Percentiles rank a stretch among this genome's conserved stretches.
phyloP scores from a whole-genome alignment of 768 basidiomycete species.

The Tulasnella sp. region DNA sequence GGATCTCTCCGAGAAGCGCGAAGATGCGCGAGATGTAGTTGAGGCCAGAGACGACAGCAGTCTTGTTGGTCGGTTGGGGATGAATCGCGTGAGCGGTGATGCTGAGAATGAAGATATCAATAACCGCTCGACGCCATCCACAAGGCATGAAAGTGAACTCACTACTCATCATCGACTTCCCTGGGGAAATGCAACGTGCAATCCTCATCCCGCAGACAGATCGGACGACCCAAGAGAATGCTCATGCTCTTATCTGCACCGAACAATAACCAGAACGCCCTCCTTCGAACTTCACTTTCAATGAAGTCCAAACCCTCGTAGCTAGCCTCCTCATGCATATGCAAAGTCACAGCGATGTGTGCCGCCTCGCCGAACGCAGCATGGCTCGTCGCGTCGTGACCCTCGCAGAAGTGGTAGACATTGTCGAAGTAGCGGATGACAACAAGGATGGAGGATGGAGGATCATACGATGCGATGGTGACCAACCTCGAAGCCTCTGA shows the following conservation, averaged over 20 bases:
- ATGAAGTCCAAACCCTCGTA: conserved; percentile 78
- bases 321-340: conserved; percentile 78
- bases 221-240: conserved; percentile 71
- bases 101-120: conserved; percentile 29
- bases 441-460: conserved; percentile 73
- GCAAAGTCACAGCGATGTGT: conserved; percentile 69
- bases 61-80: conserved; percentile 79
- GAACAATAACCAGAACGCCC: conserved; percentile 83
- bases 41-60: conserved; percentile 74
- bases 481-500: conserved; percentile 76
- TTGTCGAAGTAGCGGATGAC: conserved; percentile 83
- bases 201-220: conserved; percentile 81
- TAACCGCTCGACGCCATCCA: background rate
- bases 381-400: conserved; percentile 77
- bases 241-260: conserved; percentile 89
- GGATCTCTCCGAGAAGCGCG: conserved; percentile 73
- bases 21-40: conserved; percentile 83
- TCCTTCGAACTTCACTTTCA: conserved; percentile 76
- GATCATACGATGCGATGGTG: conserved; percentile 70
- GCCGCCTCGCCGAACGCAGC: conserved; percentile 81
- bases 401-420: conserved; percentile 81
- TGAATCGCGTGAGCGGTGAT: conserved; percentile 78
- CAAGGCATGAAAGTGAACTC: too few relatives aligned
- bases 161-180: conserved; percentile 87
- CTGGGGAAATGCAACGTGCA: conserved; percentile 82